These are phyloP conservation scores for Stagonosporopsis cucurbitacearum DNA, from an alignment of 2,329 filamentous ascomycete genomes.

Conservation along the genomic window DNA sequence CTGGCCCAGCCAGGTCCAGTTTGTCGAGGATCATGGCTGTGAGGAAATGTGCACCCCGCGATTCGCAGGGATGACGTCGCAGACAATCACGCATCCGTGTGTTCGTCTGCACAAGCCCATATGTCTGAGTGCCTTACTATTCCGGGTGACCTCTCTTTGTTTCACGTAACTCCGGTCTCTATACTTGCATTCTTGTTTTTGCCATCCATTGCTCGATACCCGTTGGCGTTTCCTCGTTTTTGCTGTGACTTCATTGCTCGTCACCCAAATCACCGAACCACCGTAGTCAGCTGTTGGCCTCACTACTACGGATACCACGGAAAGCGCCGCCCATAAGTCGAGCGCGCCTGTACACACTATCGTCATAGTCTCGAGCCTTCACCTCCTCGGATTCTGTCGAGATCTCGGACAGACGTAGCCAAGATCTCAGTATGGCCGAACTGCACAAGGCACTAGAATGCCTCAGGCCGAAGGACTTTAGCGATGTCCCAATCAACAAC, in stretches of 20 bases:
- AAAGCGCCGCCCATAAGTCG: neutral
- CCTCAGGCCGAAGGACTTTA: slow-evolving; percentile 54
- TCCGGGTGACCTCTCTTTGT: neutral
- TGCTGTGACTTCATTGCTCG: slow-evolving; percentile 15
- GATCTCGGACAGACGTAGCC: neutral
- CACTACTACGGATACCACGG: slow-evolving; percentile 15
- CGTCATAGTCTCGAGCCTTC: slow-evolving; percentile 2
- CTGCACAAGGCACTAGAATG: slow-evolving; percentile 56
- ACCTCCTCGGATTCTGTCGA: neutral
- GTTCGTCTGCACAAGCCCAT: slow-evolving; percentile 1
- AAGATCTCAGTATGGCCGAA: slow-evolving; percentile 34
- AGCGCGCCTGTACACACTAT: neutral
- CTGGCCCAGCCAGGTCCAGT: slow-evolving; percentile 9
- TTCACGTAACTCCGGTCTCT: neutral
- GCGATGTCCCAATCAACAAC: slow-evolving; percentile 52
- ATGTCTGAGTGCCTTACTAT: slow-evolving; percentile 7
- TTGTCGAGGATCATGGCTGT: slow-evolving; percentile 7
- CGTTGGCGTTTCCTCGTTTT: neutral
- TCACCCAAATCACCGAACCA: slow-evolving; percentile 4
- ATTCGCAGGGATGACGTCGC: slow-evolving; percentile 17
- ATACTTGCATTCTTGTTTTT: neutral
- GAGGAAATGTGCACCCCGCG: slow-evolving; percentile 10
- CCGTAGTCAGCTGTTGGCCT: slow-evolving; percentile 9
- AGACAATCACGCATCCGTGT: slow-evolving; percentile 5
- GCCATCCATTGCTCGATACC: neutral